phyloP scores from a whole-genome alignment of 345 rosid species.

The Eutrema heterophyllum region DNA sequence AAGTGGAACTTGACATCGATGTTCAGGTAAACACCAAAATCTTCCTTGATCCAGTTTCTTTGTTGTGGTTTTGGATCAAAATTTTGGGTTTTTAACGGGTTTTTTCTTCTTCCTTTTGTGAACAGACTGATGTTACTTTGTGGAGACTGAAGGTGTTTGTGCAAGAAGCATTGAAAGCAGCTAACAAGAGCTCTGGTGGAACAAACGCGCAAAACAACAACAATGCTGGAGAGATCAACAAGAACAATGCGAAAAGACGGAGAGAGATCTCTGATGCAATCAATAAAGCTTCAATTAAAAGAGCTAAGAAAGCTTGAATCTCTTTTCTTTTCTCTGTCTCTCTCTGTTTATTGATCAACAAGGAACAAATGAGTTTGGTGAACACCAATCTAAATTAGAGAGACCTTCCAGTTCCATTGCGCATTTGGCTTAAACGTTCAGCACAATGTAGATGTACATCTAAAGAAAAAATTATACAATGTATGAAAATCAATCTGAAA shows the following conservation, averaged over 20 bases:
- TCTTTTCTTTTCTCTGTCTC: not conserved
- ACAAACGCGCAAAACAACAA: conserved; percentile 36
- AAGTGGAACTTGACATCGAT: conserved; percentile 74
- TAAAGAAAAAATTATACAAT: not conserved
- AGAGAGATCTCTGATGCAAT: conserved; percentile 49
- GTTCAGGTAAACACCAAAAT: conserved; percentile 43
- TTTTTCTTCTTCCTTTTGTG: not conserved
- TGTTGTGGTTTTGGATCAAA: not conserved
- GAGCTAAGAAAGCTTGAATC: conserved; percentile 36
- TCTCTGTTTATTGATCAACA: not conserved
- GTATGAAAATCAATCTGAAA: not conserved
- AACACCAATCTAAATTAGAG: conserved; percentile 3
- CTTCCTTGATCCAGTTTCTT: not conserved
- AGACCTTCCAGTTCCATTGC: not conserved
- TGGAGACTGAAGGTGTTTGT: conserved; percentile 80
- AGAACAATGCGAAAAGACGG: conserved; percentile 42
- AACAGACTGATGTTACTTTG: conserved; percentile 55
- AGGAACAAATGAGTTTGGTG: conserved; percentile 18
- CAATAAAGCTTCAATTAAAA: conserved; percentile 47
- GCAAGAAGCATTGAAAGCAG: conserved; percentile 52
- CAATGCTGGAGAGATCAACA: conserved; percentile 32
- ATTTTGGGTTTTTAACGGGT: not conserved
- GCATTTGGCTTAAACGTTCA: not conserved
- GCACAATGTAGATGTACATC: not conserved
- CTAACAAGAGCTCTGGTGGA: conserved; percentile 35